phyloP scores from a whole-genome alignment of 208 protist genomes.

The Willaertia magna region DNA sequence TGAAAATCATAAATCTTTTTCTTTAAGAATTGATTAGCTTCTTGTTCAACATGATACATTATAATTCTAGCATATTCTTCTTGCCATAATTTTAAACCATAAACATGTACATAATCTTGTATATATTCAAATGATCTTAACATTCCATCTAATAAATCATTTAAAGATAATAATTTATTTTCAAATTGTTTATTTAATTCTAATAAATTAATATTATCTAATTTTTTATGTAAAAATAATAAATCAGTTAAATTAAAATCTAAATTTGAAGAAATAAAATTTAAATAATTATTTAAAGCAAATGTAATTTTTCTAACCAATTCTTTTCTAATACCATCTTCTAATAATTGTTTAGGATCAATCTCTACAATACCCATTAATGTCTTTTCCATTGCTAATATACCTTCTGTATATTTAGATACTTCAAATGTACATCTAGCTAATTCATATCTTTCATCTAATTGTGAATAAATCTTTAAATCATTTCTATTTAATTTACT shows the following conservation, averaged over 20 bases:
- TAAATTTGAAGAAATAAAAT: slow-evolving; percentile 39
- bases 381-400: slow-evolving; percentile 92
- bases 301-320: slow-evolving; percentile 59
- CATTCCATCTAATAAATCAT: slow-evolving; percentile 66
- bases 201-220: background rate
- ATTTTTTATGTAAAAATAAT: background rate
- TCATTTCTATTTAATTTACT: slow-evolving; percentile 47
- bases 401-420: slow-evolving; percentile 82
- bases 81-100: slow-evolving; percentile 88
- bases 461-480: slow-evolving; percentile 66
- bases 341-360: slow-evolving; percentile 84
- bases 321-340: slow-evolving; percentile 90
- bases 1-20: slow-evolving; percentile 73
- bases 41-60: slow-evolving; percentile 89
- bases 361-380: slow-evolving; percentile 89
- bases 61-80: slow-evolving; percentile 88
- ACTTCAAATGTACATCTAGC: slow-evolving; percentile 63
- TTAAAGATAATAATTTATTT: slow-evolving; percentile 50
- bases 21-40: slow-evolving; percentile 81
- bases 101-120: slow-evolving; percentile 91
- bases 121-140: slow-evolving; percentile 85
- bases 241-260: slow-evolving; percentile 24
- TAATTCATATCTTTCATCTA: slow-evolving; percentile 65
- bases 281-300: slow-evolving; percentile 50
- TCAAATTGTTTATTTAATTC: slow-evolving; percentile 47